phyloP scores from a whole-genome alignment of 768 basidiomycete species.

The Termitomyces sp. region DNA sequence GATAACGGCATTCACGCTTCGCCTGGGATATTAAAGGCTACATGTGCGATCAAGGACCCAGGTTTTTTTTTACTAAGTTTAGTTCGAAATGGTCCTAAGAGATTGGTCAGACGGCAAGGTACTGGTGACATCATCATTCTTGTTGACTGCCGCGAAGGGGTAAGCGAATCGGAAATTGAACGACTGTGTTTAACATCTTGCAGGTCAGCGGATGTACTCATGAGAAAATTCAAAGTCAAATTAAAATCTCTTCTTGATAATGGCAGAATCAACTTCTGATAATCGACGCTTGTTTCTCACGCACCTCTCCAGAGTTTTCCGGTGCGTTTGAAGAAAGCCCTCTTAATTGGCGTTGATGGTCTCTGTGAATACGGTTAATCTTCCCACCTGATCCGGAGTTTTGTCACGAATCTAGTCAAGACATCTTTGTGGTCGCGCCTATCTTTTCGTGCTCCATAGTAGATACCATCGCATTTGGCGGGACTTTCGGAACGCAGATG shows the following conservation, averaged over 20 bases:
- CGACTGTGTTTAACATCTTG: background rate
- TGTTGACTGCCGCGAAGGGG: background rate
- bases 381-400: too few species aligned
- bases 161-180: background rate
- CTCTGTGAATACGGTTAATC: too few species aligned
- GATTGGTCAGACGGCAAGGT: background rate
- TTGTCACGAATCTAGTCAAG: too few species aligned
- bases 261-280: slow-evolving; percentile 29
- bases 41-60: background rate
- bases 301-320: too few species aligned
- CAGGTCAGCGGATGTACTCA: background rate
- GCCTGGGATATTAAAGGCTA: background rate
- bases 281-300: slow-evolving; percentile 46
- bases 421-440: too few species aligned
- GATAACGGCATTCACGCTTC: background rate
- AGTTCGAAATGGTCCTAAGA: background rate
- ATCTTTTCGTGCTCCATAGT: too few species aligned
- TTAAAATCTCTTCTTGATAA: slow-evolving; percentile 8
- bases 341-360: too few species aligned
- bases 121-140: background rate
- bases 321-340: too few species aligned
- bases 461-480: too few species aligned
- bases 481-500: too few species aligned
- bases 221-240: background rate
- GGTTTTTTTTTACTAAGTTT: background rate